These are phyloP conservation scores for Pulveroboletus sp. DNA, from an alignment of 768 basidiomycete genomes.

Conservation along the genomic window DNA sequence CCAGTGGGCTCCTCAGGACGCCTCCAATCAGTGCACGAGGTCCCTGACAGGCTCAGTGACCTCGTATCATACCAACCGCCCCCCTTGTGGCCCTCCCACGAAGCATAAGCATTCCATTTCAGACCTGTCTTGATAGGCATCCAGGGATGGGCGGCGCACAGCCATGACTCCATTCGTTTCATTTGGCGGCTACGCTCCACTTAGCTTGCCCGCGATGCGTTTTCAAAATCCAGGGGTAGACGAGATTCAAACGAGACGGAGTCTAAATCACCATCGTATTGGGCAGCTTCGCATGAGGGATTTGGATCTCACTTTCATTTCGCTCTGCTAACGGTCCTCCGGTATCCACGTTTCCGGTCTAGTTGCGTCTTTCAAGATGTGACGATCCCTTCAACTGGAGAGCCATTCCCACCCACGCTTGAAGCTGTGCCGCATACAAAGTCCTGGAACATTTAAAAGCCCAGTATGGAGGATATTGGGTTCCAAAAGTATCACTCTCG, in stretches of 20 bases:
- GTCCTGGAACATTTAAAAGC: slow-evolving; percentile 8
- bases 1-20: neutral
- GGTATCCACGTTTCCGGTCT: neutral
- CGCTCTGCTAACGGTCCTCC: neutral
- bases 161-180: neutral
- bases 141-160: neutral
- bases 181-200: neutral
- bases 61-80: slow-evolving; percentile 1
- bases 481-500: neutral
- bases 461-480: neutral
- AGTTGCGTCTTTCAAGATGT: neutral
- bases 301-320: neutral
- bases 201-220: neutral
- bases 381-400: neutral
- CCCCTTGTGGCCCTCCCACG: neutral
- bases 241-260: neutral
- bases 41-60: slow-evolving; percentile 9
- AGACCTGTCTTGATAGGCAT: neutral
- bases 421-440: slow-evolving; percentile 12
- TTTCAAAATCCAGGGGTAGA: neutral
- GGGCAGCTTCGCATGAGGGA: neutral
- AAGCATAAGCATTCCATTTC: neutral
- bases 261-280: neutral
- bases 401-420: neutral
- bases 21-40: neutral